phyloP scores from a whole-genome alignment of 2,329 filamentous ascomycete species.

The Trichoderma guizhouense region DNA sequence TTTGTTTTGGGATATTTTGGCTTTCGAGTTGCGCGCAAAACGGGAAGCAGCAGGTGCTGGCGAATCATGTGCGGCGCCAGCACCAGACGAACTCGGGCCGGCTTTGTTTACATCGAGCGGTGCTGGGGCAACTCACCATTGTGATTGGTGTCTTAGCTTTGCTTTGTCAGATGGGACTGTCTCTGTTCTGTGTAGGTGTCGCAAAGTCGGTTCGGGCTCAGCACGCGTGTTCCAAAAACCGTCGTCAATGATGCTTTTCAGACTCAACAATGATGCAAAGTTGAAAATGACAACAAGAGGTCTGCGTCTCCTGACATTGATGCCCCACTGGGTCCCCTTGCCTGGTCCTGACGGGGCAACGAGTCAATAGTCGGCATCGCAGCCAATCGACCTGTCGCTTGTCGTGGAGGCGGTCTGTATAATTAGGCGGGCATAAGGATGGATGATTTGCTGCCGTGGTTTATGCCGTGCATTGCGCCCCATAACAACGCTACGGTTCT shows the following conservation, averaged over 20 bases:
- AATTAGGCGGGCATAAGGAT: not conserved
- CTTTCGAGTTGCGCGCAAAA: constrained; percentile 8
- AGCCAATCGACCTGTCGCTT: constrained; percentile 11
- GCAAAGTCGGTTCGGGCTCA: not conserved
- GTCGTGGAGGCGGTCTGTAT: constrained; percentile 15
- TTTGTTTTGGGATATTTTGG: not conserved
- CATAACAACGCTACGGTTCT: not conserved
- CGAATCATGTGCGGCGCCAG: constrained; percentile 15
- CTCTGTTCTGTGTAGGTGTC: not conserved
- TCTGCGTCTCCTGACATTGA: constrained; percentile 15
- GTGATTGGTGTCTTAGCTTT: constrained; percentile 10
- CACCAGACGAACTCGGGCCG: not conserved
- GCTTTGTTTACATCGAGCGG: constrained; percentile 19
- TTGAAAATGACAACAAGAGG: constrained; percentile 20
- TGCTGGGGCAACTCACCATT: constrained; percentile 22
- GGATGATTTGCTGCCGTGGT: not conserved
- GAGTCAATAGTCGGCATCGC: constrained; percentile 11
- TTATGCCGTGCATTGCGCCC: constrained; percentile 1
- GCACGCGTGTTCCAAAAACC: constrained; percentile 15
- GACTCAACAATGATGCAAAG: constrained; percentile 13
- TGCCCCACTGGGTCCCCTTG: constrained; percentile 17
- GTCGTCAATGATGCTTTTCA: constrained; percentile 21
- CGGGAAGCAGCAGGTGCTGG: constrained; percentile 5
- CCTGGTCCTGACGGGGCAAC: constrained; percentile 17
- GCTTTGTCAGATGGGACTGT: not conserved